Conservation (phyloP, 2,329 filamentous ascomycete genomes). For the Trichoderma sp. region DNA sequence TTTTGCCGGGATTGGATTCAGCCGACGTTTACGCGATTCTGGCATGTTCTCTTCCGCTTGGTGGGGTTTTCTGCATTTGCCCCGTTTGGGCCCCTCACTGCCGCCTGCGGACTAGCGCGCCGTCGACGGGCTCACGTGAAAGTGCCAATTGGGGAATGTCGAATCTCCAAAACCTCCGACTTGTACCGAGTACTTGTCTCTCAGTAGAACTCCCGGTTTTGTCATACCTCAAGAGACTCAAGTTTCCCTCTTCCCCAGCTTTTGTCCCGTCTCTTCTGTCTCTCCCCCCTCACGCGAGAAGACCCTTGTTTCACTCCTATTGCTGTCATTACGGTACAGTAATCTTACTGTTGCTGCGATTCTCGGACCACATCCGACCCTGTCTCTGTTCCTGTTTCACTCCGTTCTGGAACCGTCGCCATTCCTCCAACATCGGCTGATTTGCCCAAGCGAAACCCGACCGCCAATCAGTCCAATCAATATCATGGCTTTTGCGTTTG, state of each 20-base stretch:
- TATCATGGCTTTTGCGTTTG: slow-evolving; percentile 35
- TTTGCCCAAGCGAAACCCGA: background rate
- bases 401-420: background rate
- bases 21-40: slow-evolving; percentile 16
- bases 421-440: slow-evolving; percentile 14
- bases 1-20: background rate
- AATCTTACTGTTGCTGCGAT: background rate
- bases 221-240: background rate
- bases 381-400: background rate
- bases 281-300: slow-evolving; percentile 6
- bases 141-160: slow-evolving; percentile 6
- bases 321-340: background rate
- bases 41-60: slow-evolving; percentile 6
- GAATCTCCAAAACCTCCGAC: slow-evolving; percentile 6
- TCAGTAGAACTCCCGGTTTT: background rate
- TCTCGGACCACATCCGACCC: background rate
- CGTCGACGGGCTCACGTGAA: slow-evolving; percentile 1
- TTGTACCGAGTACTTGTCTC: background rate
- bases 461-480: slow-evolving; percentile 22
- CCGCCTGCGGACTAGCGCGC: background rate
- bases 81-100: slow-evolving; percentile 4
- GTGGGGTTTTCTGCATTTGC: slow-evolving; percentile 12
- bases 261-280: background rate
- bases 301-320: slow-evolving; percentile 2
- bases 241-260: slow-evolving; percentile 8